Percentiles rank a stretch among this genome's conserved stretches.
phyloP scores from a whole-genome alignment of 1,284 basidiomycete genomes.

The Boletus mariae region DNA sequence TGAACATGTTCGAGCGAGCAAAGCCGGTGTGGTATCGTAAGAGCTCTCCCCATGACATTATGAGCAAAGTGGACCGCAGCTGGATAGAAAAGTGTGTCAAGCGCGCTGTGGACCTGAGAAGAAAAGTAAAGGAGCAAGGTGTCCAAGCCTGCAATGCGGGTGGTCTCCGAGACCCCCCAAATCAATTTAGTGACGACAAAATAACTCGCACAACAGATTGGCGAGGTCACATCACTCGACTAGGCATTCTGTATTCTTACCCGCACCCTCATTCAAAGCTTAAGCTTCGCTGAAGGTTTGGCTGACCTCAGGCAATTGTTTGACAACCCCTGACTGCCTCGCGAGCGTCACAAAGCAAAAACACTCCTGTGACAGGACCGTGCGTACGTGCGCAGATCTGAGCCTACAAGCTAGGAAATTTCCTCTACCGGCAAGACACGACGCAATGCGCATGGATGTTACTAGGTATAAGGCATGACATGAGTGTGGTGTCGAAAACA shows the following conservation, averaged over 20 bases:
- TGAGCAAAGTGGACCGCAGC: background rate
- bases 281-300: no score
- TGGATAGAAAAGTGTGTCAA: background rate
- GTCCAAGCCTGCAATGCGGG: slow-evolving; percentile 11
- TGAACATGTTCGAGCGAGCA: background rate
- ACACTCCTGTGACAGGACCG: no score
- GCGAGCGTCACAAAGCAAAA: no score
- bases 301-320: no score
- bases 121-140: background rate
- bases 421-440: no score
- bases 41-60: background rate
- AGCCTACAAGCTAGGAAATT: no score
- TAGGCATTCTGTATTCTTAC: background rate
- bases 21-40: background rate
- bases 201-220: slow-evolving; percentile 4
- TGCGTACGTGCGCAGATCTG: no score
- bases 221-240: background rate
- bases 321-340: background rate
- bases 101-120: background rate
- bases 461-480: no score
- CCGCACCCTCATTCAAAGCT: no score
- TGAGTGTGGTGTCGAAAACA: no score
- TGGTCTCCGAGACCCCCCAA: slow-evolving; percentile 29
- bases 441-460: no score
- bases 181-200: slow-evolving; percentile 8